Conservation (phyloP, 257 asterid genomes). For the Solanum arcanum region DNA sequence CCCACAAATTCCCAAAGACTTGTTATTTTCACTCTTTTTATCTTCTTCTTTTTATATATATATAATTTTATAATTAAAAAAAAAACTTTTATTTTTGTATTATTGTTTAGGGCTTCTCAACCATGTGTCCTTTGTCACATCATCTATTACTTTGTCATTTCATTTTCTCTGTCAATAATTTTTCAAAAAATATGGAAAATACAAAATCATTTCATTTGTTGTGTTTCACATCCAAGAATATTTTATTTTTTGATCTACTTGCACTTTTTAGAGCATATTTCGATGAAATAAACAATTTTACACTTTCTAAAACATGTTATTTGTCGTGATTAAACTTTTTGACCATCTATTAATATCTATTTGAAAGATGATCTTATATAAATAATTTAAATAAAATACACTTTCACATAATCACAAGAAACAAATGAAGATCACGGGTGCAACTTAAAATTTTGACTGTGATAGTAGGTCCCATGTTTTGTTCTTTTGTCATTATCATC, state of each 20-base stretch:
- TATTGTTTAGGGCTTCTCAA: not conserved
- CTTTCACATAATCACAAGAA: slow-evolving; percentile 4
- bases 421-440: slow-evolving; percentile 12
- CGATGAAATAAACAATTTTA: not conserved
- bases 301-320: not conserved
- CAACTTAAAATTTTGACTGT: not conserved
- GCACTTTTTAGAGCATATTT: not conserved
- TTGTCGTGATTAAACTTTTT: not conserved
- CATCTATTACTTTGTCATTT: slow-evolving; percentile 22
- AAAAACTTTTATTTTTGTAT: not conserved
- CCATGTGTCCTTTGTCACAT: slow-evolving; percentile 27
- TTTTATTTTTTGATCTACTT: not conserved
- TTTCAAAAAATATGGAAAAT: not conserved
- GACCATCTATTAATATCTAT: not conserved
- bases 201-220: not conserved
- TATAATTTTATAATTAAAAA: not conserved
- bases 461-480: not conserved
- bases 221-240: not conserved
- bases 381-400: not conserved
- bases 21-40: not conserved
- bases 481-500: not conserved
- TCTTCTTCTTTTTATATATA: not conserved
- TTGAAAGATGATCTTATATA: not conserved
- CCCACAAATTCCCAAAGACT: not conserved
- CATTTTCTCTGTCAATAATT: slow-evolving; percentile 6